phyloP scores from a whole-genome alignment of 108 stramenopile species.

The Discostella pseudostelligera region DNA sequence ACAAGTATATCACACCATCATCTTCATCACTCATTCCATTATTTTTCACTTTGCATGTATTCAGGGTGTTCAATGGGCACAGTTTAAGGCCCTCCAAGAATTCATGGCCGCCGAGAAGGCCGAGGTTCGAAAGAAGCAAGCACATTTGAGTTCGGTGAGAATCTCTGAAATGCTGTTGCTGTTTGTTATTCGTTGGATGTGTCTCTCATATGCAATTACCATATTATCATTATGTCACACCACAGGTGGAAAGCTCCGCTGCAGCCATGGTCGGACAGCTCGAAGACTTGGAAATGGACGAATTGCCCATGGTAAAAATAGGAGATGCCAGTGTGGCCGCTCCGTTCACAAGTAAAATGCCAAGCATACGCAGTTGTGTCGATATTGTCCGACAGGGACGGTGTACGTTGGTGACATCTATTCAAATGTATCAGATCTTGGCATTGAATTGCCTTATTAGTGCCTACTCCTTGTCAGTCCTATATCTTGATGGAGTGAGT shows the following conservation, averaged over 20 bases:
- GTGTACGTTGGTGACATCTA: constrained; percentile 86
- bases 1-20: too few species aligned
- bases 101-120: constrained; percentile 67
- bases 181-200: background rate
- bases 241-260: constrained; percentile 61
- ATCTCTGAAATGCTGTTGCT: background rate
- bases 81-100: constrained; percentile 85
- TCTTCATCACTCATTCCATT: background rate
- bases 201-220: background rate
- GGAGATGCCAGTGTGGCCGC: constrained; percentile 97
- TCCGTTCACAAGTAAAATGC: constrained; percentile 96
- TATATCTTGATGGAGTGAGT: constrained; percentile 91
- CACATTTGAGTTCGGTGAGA: constrained; percentile 42
- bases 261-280: constrained; percentile 72
- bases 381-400: constrained; percentile 96
- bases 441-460: constrained; percentile 95
- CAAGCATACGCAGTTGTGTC: constrained; percentile 92
- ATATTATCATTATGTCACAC: background rate
- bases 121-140: constrained; percentile 64
- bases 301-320: constrained; percentile 89
- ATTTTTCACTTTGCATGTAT: background rate
- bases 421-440: constrained; percentile 97
- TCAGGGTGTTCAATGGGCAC: constrained; percentile 74
- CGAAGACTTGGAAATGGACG: constrained; percentile 80
- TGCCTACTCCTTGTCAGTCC: constrained; percentile 93